Evolutionary conservation across 2,329 filamentous ascomycete genomes (phyloP).

Genomic region (Penicillium corylophilum): DNA sequence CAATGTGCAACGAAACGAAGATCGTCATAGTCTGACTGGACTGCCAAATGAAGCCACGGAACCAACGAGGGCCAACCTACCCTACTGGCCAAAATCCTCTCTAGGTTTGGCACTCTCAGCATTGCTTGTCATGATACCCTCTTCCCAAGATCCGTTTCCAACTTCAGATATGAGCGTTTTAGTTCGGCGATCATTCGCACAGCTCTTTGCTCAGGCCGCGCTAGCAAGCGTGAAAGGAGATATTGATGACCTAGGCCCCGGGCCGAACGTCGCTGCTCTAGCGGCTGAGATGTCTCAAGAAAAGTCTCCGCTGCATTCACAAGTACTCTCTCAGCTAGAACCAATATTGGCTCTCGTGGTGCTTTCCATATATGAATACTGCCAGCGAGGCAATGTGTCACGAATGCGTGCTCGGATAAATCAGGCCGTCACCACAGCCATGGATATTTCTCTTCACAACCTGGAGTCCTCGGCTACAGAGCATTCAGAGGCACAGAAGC

Average conservation of each 20-base stretch:
- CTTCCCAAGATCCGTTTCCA: constrained; percentile 5
- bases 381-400: constrained; percentile 22
- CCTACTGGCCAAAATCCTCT: constrained; percentile 21
- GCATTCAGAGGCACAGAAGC: constrained; percentile 21
- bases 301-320: constrained; percentile 11
- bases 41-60: neutral
- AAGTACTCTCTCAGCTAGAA: constrained; percentile 16
- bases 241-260: constrained; percentile 7
- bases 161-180: constrained; percentile 5
- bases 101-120: constrained; percentile 23
- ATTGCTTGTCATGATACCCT: constrained; percentile 24
- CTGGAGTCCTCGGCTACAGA: constrained; percentile 5
- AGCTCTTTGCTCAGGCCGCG: constrained; percentile 25
- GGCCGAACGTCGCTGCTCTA: neutral
- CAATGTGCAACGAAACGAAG: constrained; percentile 7
- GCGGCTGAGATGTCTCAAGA: neutral
- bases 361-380: constrained; percentile 25
- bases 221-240: constrained; percentile 15
- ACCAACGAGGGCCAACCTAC: constrained; percentile 12
- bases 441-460: constrained; percentile 25
- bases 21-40: constrained; percentile 5
- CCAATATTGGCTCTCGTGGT: constrained; percentile 22
- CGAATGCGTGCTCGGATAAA: constrained; percentile 26
- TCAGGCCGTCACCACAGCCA: constrained; percentile 26
- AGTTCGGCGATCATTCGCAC: constrained; percentile 21